These are phyloP conservation scores for Citrullus amarus DNA, from an alignment of 306 rosid genomes.

Conservation along the genomic window DNA sequence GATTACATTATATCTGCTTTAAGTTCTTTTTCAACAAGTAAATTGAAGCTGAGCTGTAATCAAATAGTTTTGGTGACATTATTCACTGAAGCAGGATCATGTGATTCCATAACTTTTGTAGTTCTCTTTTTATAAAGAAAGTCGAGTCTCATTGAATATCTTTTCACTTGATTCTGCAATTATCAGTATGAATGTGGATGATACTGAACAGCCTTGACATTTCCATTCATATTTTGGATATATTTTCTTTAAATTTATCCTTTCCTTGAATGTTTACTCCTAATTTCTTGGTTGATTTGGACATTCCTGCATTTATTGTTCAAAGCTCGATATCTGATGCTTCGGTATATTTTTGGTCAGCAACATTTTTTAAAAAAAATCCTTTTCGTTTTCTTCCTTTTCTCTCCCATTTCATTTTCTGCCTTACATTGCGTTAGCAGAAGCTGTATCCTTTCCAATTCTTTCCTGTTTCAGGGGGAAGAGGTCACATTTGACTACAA, in stretches of 20 bases:
- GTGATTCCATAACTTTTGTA: not conserved
- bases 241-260: not conserved
- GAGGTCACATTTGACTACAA: conserved; percentile 99
- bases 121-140: not conserved
- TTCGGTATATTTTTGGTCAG: not conserved
- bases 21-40: not conserved
- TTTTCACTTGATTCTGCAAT: not conserved
- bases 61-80: not conserved
- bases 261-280: not conserved
- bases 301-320: not conserved
- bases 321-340: not conserved
- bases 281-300: not conserved
- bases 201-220: not conserved
- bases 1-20: not conserved
- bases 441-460: conserved; percentile 6
- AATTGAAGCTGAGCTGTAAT: not conserved
- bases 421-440: not conserved
- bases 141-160: not conserved
- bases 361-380: too few relatives aligned
- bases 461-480: conserved; percentile 57
- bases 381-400: not conserved
- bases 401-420: not conserved
- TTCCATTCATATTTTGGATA: not conserved
- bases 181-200: not conserved
- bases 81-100: not conserved